These are phyloP conservation scores for Apiospora rasikravindrae DNA, from an alignment of 2,329 filamentous ascomycete genomes.

Conservation along the genomic window DNA sequence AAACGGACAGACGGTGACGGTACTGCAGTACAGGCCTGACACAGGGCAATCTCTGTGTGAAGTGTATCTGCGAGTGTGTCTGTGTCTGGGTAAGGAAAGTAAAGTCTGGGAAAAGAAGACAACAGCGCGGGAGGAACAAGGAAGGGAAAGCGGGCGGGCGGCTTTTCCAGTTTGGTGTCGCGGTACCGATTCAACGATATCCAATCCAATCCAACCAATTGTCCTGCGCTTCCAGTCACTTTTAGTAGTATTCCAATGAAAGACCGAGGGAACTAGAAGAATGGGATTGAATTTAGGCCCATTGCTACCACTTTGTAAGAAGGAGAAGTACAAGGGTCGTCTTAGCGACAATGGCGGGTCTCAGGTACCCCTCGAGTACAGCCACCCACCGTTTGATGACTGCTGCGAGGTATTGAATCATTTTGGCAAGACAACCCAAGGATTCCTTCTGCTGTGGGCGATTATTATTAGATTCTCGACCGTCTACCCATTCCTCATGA, in stretches of 20 bases:
- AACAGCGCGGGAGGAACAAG: conserved; percentile 15
- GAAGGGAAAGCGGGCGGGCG: conserved; percentile 17
- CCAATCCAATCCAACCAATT: conserved; percentile 17
- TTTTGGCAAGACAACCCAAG: conserved; percentile 15
- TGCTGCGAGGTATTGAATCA: not conserved
- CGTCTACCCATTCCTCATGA: not conserved
- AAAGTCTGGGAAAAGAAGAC: conserved; percentile 12
- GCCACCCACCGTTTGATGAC: conserved; percentile 13
- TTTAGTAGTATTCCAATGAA: conserved; percentile 17
- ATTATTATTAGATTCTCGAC: conserved; percentile 17
- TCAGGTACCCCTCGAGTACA: conserved; percentile 20
- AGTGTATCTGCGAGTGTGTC: conserved; percentile 18
- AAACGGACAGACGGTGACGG: conserved; percentile 8
- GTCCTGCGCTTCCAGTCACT: conserved; percentile 16
- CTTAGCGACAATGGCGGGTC: conserved; percentile 18
- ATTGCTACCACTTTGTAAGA: conserved; percentile 9
- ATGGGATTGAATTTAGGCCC: conserved; percentile 17
- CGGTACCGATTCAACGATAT: conserved; percentile 16
- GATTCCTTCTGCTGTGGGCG: conserved; percentile 1
- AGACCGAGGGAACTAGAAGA: conserved; percentile 17
- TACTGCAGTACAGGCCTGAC: conserved; percentile 15
- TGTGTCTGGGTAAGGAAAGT: conserved; percentile 10
- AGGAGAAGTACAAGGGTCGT: conserved; percentile 12
- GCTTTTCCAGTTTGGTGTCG: conserved; percentile 14
- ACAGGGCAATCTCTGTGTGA: conserved; percentile 16